Evolutionary conservation across 192 early-diverging fungal genomes (phyloP).

Genomic region (Phlyctochytrium bullatum): DNA sequence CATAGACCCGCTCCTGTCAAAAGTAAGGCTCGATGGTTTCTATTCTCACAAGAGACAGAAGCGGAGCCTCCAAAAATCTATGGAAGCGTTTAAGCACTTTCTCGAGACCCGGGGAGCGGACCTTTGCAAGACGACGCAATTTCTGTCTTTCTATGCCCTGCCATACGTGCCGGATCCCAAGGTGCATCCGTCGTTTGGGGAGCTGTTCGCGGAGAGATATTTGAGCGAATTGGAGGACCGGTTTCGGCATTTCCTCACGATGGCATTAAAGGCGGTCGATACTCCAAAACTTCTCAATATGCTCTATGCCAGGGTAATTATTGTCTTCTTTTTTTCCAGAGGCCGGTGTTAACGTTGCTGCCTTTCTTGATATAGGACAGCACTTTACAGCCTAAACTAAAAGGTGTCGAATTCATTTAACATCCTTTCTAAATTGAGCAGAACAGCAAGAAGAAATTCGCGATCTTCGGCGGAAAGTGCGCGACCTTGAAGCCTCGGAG

Average conservation of each 20-base stretch:
- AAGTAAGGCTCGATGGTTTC: conserved; percentile 18
- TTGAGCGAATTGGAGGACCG: conserved; percentile 27
- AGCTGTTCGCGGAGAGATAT: conserved; percentile 40
- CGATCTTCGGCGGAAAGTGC: conserved; percentile 5
- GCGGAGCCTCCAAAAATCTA: conserved; percentile 17
- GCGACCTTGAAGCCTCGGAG: conserved; percentile 9
- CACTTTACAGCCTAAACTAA: background rate
- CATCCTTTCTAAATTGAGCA: background rate
- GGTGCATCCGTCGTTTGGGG: conserved; percentile 46
- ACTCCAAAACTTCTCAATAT: conserved; percentile 37
- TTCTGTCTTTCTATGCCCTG: conserved; percentile 51
- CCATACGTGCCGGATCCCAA: conserved; percentile 55
- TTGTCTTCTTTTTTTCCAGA: background rate
- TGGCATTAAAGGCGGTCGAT: conserved; percentile 19
- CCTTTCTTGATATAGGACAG: background rate
- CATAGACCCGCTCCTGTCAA: conserved; percentile 14
- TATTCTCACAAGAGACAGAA: conserved; percentile 11
- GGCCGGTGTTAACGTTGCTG: background rate
- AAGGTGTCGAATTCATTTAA: background rate
- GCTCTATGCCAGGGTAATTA: conserved; percentile 1
- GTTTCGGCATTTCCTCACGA: conserved; percentile 33
- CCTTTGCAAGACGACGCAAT: conserved; percentile 43
- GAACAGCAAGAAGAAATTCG: conserved; percentile 5
- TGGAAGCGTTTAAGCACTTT: conserved; percentile 52
- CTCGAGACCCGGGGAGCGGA: conserved; percentile 49